These are phyloP conservation scores for Tillandsia fasciculata DNA, from an alignment of 176 grass and related monocot genomes.

Conservation along the genomic window DNA sequence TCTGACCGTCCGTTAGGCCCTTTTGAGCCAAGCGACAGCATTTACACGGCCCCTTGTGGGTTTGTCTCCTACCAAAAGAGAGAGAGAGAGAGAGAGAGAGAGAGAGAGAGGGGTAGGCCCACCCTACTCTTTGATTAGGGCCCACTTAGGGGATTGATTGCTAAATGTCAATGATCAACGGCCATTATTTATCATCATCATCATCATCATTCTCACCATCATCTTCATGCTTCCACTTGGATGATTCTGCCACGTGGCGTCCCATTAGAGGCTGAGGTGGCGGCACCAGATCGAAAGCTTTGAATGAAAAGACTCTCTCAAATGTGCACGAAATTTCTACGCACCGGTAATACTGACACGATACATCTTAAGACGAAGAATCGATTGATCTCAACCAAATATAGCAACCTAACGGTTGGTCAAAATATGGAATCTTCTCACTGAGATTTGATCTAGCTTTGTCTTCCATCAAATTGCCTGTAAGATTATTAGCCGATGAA, in stretches of 20 bases:
- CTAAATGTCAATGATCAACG: not conserved
- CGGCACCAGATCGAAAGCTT: conserved; percentile 4
- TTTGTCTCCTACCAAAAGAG: not conserved
- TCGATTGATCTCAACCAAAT: too few species aligned
- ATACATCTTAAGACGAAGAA: too few species aligned
- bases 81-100: not conserved
- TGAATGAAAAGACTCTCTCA: too few species aligned
- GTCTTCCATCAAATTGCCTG: too few species aligned
- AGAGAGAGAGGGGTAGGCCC: not conserved
- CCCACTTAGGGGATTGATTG: not conserved
- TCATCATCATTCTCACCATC: too few species aligned
- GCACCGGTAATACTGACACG: too few species aligned
- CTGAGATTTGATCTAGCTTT: too few species aligned
- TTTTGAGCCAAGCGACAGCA: not conserved
- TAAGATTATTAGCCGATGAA: too few species aligned
- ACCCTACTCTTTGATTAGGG: not conserved
- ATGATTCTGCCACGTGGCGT: conserved; percentile 17
- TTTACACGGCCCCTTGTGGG: not conserved
- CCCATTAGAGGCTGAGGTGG: not conserved
- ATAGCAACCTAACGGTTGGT: too few species aligned
- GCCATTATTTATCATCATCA: not conserved
- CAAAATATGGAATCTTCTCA: too few species aligned
- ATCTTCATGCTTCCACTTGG: not conserved
- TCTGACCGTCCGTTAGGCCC: not conserved
- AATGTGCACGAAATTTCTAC: too few species aligned